These are phyloP conservation scores for Fusarium luffae DNA, from an alignment of 2,329 filamentous ascomycete genomes.

Conservation along the genomic window DNA sequence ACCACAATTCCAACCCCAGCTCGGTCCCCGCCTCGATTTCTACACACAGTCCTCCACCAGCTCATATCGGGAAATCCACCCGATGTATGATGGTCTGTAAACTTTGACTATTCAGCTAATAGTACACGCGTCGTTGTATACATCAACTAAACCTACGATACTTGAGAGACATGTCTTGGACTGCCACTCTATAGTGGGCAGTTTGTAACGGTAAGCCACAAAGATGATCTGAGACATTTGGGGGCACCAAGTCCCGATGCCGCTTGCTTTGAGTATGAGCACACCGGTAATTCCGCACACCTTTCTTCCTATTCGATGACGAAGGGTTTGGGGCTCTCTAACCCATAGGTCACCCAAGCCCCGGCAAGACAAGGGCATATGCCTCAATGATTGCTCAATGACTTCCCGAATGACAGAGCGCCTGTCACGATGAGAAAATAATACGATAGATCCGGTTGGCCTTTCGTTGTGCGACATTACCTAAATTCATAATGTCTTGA, in stretches of 20 bases:
- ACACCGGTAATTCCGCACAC: slow-evolving; percentile 32
- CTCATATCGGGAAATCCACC: background rate
- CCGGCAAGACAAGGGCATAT: slow-evolving; percentile 30
- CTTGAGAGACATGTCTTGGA: background rate
- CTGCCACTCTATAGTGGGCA: slow-evolving; percentile 1
- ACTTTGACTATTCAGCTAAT: background rate
- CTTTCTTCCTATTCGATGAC: slow-evolving; percentile 29
- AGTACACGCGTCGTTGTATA: background rate
- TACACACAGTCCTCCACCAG: background rate
- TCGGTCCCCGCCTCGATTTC: slow-evolving; percentile 21
- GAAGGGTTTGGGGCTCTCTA: slow-evolving; percentile 16
- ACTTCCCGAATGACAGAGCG: background rate
- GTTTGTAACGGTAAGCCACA: background rate
- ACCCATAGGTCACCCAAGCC: slow-evolving; percentile 11
- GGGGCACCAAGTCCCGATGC: background rate
- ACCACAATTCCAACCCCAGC: slow-evolving; percentile 16
- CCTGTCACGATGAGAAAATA: slow-evolving; percentile 4
- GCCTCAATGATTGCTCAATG: slow-evolving; percentile 9
- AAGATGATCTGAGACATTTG: slow-evolving; percentile 26
- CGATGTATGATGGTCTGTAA: background rate
- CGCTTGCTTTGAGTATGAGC: slow-evolving; percentile 10
- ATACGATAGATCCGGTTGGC: slow-evolving; percentile 8
- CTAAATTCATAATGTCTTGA: background rate
- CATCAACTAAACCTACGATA: background rate
- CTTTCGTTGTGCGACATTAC: slow-evolving; percentile 8